Conservation (phyloP, 1,139 yeast genomes). For the Geotrichum australiense region DNA sequence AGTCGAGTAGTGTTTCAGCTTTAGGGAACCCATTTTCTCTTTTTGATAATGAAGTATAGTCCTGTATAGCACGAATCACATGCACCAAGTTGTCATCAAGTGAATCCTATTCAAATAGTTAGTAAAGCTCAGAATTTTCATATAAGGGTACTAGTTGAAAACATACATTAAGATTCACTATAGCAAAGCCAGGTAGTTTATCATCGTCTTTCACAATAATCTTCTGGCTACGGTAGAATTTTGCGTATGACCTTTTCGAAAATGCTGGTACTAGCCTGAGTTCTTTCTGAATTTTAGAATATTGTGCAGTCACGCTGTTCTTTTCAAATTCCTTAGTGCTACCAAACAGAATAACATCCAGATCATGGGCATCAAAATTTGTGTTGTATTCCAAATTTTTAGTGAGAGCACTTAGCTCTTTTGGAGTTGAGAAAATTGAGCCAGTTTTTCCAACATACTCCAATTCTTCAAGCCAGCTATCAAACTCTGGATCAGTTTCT, state of each 20-base stretch:
- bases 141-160: no score
- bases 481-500: background rate
- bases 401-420: background rate
- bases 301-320: slow-evolving; percentile 21
- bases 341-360: slow-evolving; percentile 52
- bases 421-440: slow-evolving; percentile 10
- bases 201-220: slow-evolving; percentile 14
- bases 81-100: no score
- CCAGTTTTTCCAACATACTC: slow-evolving; percentile 9
- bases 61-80: no score
- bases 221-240: slow-evolving; percentile 20
- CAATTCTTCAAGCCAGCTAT: slow-evolving; percentile 15
- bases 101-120: no score
- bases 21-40: slow-evolving; percentile 22
- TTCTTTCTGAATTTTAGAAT: slow-evolving; percentile 23
- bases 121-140: no score
- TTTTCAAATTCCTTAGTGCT: slow-evolving; percentile 31
- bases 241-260: slow-evolving; percentile 21
- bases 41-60: no score
- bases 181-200: slow-evolving; percentile 12
- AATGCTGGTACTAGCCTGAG: slow-evolving; percentile 24
- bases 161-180: no score
- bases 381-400: no score
- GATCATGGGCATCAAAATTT: slow-evolving; percentile 29
- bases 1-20: slow-evolving; percentile 19